Percentiles rank a stretch among this genome's conserved stretches.
Conservation (phyloP, 2,329 filamentous ascomycete species). For the Fonsecaea erecta region DNA sequence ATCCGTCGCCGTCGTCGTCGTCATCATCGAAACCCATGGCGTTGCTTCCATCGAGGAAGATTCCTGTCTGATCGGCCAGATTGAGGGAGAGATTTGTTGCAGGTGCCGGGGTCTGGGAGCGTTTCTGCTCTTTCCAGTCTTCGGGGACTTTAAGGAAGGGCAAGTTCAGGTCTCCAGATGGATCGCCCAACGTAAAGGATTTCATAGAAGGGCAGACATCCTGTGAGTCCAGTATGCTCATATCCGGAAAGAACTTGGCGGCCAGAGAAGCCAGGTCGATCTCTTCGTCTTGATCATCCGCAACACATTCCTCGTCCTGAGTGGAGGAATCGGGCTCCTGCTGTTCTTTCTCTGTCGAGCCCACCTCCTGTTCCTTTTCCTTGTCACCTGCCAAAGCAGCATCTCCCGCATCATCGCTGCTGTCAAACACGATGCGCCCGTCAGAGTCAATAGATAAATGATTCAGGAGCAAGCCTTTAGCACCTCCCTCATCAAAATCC, state of each 20-base stretch:
- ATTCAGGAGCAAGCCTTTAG: conserved; percentile 91
- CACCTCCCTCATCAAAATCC: conserved; percentile 97
- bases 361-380: conserved; percentile 41
- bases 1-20: conserved; percentile 72
- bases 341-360: conserved; percentile 54
- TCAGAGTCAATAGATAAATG: conserved; percentile 93
- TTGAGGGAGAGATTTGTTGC: conserved; percentile 41
- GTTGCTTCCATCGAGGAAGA: conserved; percentile 86
- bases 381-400: conserved; percentile 48
- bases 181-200: conserved; percentile 86
- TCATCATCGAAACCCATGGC: conserved; percentile 81
- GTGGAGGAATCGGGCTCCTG: conserved; percentile 39
- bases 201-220: conserved; percentile 96
- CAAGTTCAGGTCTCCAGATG: conserved; percentile 82
- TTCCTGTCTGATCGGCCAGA: conserved; percentile 71
- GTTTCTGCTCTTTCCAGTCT: conserved; percentile 76
- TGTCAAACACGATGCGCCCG: conserved; percentile 96
- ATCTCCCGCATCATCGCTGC: conserved; percentile 80
- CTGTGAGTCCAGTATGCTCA: conserved; percentile 76
- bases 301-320: conserved; percentile 48
- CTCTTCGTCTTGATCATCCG: conserved; percentile 62
- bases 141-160: conserved; percentile 89
- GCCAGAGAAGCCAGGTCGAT: conserved; percentile 79
- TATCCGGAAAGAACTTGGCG: conserved; percentile 81
- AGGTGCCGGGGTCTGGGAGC: conserved; percentile 37